These are phyloP conservation scores for Mortierella sp. DNA, from an alignment of 371 early-diverging fungal genomes.

Conservation along the genomic window DNA sequence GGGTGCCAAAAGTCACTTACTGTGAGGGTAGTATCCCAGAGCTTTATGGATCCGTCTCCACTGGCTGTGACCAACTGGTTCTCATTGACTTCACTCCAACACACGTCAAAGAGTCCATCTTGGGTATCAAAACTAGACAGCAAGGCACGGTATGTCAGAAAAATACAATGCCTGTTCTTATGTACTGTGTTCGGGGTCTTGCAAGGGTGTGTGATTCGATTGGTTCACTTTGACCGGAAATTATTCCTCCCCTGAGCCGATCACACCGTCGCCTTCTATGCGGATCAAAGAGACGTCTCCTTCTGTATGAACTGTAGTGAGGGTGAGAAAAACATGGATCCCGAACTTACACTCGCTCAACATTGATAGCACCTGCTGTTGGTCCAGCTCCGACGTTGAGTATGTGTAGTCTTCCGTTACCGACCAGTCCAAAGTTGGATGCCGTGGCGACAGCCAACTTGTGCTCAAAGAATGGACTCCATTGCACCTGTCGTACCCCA, in stretches of 20 bases:
- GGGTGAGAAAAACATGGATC: not conserved
- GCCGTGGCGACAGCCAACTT: slow-evolving; percentile 89
- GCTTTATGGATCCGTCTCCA: slow-evolving; percentile 94
- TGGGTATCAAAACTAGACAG: slow-evolving; percentile 89
- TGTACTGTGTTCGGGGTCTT: not conserved
- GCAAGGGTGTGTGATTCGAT: slow-evolving; percentile 1
- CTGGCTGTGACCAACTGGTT: slow-evolving; percentile 90
- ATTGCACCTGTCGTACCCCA: slow-evolving; percentile 72
- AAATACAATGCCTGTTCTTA: not conserved
- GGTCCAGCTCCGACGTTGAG: slow-evolving; percentile 70
- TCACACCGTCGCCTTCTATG: slow-evolving; percentile 6
- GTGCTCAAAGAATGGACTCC: slow-evolving; percentile 93
- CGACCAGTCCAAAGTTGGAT: slow-evolving; percentile 96
- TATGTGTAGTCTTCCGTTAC: slow-evolving; percentile 90
- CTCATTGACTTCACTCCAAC: slow-evolving; percentile 96
- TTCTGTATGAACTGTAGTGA: no score
- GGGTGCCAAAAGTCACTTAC: slow-evolving; percentile 58
- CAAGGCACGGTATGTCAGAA: not conserved
- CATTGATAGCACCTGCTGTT: slow-evolving; percentile 53
- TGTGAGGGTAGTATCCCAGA: slow-evolving; percentile 88
- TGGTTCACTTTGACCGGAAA: slow-evolving; percentile 47
- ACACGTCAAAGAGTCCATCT: slow-evolving; percentile 93
- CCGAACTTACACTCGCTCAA: slow-evolving; percentile 75
- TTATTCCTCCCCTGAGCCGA: slow-evolving; percentile 47
- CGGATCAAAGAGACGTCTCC: no score